Base-by-base conservation (phyloP, 352 stramenopile genomes). In the Phytophthora chlamydospora region DNA sequence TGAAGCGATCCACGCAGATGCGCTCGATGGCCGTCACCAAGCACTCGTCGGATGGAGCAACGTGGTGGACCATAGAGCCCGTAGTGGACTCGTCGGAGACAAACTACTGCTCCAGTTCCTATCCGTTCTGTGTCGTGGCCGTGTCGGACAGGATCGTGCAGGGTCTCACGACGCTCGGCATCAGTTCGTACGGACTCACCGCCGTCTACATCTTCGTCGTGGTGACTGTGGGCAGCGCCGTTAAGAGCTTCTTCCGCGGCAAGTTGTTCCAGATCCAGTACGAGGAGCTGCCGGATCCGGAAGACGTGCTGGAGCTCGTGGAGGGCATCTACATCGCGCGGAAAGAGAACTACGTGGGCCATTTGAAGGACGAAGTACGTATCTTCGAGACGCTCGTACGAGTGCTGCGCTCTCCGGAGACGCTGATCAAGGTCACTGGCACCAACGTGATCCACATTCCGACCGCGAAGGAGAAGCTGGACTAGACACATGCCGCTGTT, bases 241-340 rank as follows among this genome's bases (percentile, higher is more conserved):
- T 96, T 21, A 94, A 94, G 59, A 68, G 75, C 9, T 91, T 92
- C 52, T 91, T 96, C 67, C 88, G 88, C 9, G 86, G 86, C 7
- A 82, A 76, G n/a, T 49, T 93, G 31, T 86, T 82, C 62, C 63
- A 91, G 60, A 89, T 96, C 49, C 82, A 94, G 58, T 95, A 95
- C 65, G 58, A 73, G 12, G 88, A 96, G 47, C 66, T 96, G 9
- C 88, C 88, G 0, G 87, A 95, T 40, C 86, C 88, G 0, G 78
- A 90, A 13, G 85, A 95, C 45, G 80, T 96, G 36, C 62, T 96
- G 33, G 88, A 96, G 67, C 78, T 96, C 32, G 80, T 95, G 8
- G 85, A 96, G 61, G 88, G 88, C 17, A 91, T 96, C 50, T 96
- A 96, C 70, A 95, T 96, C 38, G 88, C 86, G 33, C 74, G 88